These are phyloP conservation scores for Yamadazyma sp. DNA, from an alignment of 805 yeast species.

Conservation along the genomic window DNA sequence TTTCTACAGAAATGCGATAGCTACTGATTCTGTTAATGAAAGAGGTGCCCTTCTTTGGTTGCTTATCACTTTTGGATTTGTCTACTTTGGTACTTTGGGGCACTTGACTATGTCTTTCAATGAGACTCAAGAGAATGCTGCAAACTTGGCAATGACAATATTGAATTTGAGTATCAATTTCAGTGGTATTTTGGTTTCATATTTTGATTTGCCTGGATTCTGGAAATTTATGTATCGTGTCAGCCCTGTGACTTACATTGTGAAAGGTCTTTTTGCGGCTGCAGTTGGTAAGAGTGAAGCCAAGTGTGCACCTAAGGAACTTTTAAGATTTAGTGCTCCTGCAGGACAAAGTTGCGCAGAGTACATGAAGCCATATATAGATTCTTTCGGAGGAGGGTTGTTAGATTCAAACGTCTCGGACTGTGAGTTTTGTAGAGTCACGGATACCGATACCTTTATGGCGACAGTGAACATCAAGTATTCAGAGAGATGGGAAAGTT, in stretches of 20 bases:
- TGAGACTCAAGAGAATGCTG: conserved; percentile 29
- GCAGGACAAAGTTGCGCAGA: conserved; percentile 29
- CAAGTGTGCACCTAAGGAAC: conserved; percentile 28
- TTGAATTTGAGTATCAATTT: conserved; percentile 35
- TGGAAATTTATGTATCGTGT: conserved; percentile 79
- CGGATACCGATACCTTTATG: conserved; percentile 61
- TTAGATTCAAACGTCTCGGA: conserved; percentile 42
- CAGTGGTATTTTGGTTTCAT: conserved; percentile 35
- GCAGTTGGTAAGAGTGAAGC: conserved; percentile 38
- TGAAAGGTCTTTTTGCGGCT: conserved; percentile 49
- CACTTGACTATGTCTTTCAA: conserved; percentile 30
- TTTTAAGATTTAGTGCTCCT: conserved; percentile 22
- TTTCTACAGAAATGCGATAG: conserved; percentile 49
- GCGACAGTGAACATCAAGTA: conserved; percentile 41
- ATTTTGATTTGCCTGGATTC: conserved; percentile 30
- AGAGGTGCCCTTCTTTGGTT: conserved; percentile 40
- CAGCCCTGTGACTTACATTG: conserved; percentile 64
- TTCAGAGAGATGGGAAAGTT: conserved; percentile 62
- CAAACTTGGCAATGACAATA: conserved; percentile 29
- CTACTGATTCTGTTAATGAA: conserved; percentile 51
- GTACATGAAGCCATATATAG: conserved; percentile 28
- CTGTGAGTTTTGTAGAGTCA: conserved; percentile 63
- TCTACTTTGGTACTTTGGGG: conserved; percentile 27
- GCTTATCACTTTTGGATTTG: conserved; percentile 22
- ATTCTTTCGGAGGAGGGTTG: conserved; percentile 46